Conservation (phyloP, 805 yeast genomes). For the Yarrowia keelungensis region DNA sequence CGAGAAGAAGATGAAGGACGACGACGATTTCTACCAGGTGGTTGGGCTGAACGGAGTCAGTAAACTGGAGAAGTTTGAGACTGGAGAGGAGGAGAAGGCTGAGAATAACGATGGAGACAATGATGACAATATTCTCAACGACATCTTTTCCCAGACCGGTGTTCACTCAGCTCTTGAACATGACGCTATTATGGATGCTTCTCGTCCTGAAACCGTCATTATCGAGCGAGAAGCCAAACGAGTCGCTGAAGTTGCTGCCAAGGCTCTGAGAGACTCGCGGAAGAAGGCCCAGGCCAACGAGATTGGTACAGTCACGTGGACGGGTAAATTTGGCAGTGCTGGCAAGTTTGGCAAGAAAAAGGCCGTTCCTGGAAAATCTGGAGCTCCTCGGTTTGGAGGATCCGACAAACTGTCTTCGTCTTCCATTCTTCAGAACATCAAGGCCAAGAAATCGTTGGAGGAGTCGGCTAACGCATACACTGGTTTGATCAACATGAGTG, state of each 20-base stretch:
- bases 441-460: slow-evolving; percentile 26
- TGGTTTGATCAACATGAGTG: slow-evolving; percentile 22
- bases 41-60: slow-evolving; percentile 75
- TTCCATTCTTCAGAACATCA: slow-evolving; percentile 11
- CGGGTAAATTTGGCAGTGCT: slow-evolving; percentile 88
- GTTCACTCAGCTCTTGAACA: slow-evolving; percentile 79
- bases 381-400: not conserved
- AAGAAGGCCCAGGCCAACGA: slow-evolving; percentile 55
- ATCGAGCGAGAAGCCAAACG: slow-evolving; percentile 69
- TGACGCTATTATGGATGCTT: slow-evolving; percentile 71
- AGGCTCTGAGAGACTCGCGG: slow-evolving; percentile 65
- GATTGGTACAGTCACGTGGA: slow-evolving; percentile 94
- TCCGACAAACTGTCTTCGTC: not conserved
- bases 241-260: slow-evolving; percentile 67
- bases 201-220: slow-evolving; percentile 59
- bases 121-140: slow-evolving; percentile 62
- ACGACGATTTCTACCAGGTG: slow-evolving; percentile 73
- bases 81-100: slow-evolving; percentile 50
- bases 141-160: slow-evolving; percentile 72
- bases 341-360: slow-evolving; percentile 53
- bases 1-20: slow-evolving; percentile 47
- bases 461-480: slow-evolving; percentile 22
- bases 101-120: not conserved
- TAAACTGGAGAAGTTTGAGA: slow-evolving; percentile 67
- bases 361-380: not conserved